Base-by-base conservation (phyloP, 495 filamentous ascomycete genomes). In the Friedmanniomyces endolithicus region DNA sequence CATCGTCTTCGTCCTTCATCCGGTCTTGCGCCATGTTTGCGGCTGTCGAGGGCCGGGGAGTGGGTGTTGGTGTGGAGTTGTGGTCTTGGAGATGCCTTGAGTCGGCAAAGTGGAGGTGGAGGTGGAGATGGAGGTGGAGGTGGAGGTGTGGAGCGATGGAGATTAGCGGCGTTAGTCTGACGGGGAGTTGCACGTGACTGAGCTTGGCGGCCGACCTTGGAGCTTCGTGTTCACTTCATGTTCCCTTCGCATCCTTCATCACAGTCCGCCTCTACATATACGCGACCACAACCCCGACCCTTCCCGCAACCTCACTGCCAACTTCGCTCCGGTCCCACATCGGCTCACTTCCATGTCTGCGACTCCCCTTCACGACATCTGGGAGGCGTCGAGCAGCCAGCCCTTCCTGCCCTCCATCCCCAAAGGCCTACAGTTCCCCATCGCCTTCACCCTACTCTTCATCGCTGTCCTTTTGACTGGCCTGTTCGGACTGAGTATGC, bases 301-400 rank as follows among this genome's bases (percentile, higher is more conserved):
- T 17, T 17, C n/a, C 14, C n/a, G n/a, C n/a, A n/a, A 50, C 47
- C 2, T 17, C 47, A 22, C n/a, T 24, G 24, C 16, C 20, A 24
- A 19, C 12, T 12, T 14, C 37, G n/a, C 20, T 11, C 14, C 20
- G 2, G 2, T 27, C 22, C 51, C 29, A 27, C 20, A 7, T 53
- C 51, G 46, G 8, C 17, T 31, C 27, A 24, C 7, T 50, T 39
- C 14, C 48, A 71, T 70, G 68, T 70, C 69, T 63, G 60, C 65
- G 66, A 77, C 79, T 74, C 87, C 88, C 75, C 69, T 95, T 67
- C 83, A 83, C 69, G 80, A 88, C 68, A 76, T 90, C 68, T 95
- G 89, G 89, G 84, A 90, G 74, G 84, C 84, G 75, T 85, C 88
- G 67, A 78, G 83, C 65, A 78, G 80, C 76, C 82, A 78, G 70